Percentiles rank a stretch among this genome's conserved stretches.
These are phyloP conservation scores for Pythium utonaiense DNA, from an alignment of 352 stramenopile genomes.

Conservation along the genomic window DNA sequence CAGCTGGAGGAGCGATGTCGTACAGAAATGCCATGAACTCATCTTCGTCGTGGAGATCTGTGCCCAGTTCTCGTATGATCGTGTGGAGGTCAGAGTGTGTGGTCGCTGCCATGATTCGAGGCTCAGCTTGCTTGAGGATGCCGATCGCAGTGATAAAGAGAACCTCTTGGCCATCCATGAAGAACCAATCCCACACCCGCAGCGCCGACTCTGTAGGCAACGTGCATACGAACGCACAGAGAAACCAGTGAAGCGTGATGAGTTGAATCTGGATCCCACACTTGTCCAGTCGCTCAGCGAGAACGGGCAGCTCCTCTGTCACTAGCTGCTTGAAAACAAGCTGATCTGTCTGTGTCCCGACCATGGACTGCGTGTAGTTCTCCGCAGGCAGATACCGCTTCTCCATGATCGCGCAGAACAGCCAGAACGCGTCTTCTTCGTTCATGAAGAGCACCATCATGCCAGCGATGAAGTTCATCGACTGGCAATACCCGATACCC, in stretches of 20 bases:
- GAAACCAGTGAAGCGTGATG: constrained; percentile 84
- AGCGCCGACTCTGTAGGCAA: constrained; percentile 65
- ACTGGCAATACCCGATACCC: constrained; percentile 63
- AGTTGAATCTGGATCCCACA: constrained; percentile 59
- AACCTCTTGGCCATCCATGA: constrained; percentile 59
- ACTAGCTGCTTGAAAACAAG: constrained; percentile 69
- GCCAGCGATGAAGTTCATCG: constrained; percentile 76
- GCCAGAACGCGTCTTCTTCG: constrained; percentile 80
- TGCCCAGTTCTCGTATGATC: constrained; percentile 40
- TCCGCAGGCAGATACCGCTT: constrained; percentile 52
- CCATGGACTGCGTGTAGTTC: constrained; percentile 78
- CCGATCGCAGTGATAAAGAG: constrained; percentile 44
- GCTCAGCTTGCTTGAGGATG: constrained; percentile 40
- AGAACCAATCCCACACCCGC: constrained; percentile 76
- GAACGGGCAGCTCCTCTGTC: constrained; percentile 35
- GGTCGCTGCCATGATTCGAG: constrained; percentile 27
- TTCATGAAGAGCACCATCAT: constrained; percentile 66
- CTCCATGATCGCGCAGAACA: constrained; percentile 69
- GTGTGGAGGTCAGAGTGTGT: constrained; percentile 38
- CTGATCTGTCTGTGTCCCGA: constrained; percentile 68
- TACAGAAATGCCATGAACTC: constrained; percentile 37
- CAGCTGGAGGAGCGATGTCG: constrained; percentile 12
- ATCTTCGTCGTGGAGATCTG: constrained; percentile 50
- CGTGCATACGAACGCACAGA: constrained; percentile 82
- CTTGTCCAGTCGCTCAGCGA: constrained; percentile 29